Evolutionary conservation across 768 basidiomycete genomes (phyloP), one percentile per base, ranked within the genome.

Genomic region (Leucosporidium scottii): DNA sequence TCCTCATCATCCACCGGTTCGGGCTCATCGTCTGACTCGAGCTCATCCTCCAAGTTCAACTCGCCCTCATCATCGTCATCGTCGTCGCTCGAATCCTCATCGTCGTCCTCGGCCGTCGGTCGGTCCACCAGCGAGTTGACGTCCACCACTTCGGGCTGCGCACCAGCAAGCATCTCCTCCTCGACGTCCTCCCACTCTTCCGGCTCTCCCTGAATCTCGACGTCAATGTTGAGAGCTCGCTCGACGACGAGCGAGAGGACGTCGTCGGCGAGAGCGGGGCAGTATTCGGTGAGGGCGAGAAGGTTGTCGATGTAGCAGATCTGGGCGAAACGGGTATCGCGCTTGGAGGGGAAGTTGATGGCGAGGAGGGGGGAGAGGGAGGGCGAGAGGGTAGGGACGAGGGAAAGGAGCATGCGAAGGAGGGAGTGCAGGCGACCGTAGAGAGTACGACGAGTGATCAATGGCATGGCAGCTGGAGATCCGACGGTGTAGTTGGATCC

Each of bases 171-270:
- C 55, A 67, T 51, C 61, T 67, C 72, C 53, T 73, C 74, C 23
- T 83, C 84, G 20, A 83, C 81, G 4, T 88, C 88, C 74, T 94
- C 93, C 6, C 93, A 80, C 72, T 96, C 91, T 76, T 97, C 93
- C 5, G 92, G 76, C 74, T 93, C 92, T n/a, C 91, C 88, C 76
- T 96, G 93, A 39, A 99, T 93, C 79, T 99, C 94, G 31, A 96
- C 94, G 78, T 99, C 96, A 66, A 99, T 93, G 78, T 93, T 87
- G 39, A 98, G 87, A 34, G 92, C 89, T n/a, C 92, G 86, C 78
- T 96, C 93, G 28, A 99, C 84, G 44, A 97, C 90, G 0, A 87
- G 87, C 3, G 86, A 87, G 44, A 97, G 80, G 51, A 97, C 86
- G 72, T 86, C 86, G 70, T 93, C 92, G 2, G 76, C 75, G 27